Percentiles rank a stretch among this genome's conserved stretches.
phyloP scores from a whole-genome alignment of 2,329 filamentous ascomycete genomes.

The Bipolaris gigantea region DNA sequence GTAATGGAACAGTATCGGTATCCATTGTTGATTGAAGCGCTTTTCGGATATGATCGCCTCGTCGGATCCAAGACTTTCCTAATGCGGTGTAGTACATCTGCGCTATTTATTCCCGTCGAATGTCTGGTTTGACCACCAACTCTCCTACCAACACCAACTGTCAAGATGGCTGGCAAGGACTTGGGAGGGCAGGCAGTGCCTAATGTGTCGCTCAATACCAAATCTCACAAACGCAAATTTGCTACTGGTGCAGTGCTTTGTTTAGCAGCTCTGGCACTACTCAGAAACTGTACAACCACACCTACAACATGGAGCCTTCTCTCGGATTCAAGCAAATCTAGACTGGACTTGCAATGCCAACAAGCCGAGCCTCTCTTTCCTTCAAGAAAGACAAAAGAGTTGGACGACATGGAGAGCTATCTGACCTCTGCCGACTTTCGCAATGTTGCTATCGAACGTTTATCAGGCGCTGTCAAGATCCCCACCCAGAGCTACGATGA shows the following conservation, averaged over 20 bases:
- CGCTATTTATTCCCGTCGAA: constrained; percentile 10
- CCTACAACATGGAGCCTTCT: constrained; percentile 21
- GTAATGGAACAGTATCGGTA: background rate
- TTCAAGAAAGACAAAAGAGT: constrained; percentile 23
- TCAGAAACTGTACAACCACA: constrained; percentile 10
- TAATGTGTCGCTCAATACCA: background rate
- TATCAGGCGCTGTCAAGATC: constrained; percentile 56
- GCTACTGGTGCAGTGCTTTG: constrained; percentile 4
- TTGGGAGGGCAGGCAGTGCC: constrained; percentile 9
- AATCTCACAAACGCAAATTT: constrained; percentile 4
- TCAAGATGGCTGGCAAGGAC: constrained; percentile 17
- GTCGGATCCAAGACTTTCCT: constrained; percentile 8
- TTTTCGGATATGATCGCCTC: background rate
- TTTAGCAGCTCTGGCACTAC: constrained; percentile 1
- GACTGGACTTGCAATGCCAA: constrained; percentile 23
- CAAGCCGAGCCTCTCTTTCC: constrained; percentile 38
- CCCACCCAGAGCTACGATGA: constrained; percentile 61
- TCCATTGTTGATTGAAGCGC: background rate
- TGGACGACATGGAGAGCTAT: constrained; percentile 35
- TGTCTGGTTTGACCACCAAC: background rate
- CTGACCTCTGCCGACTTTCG: constrained; percentile 33
- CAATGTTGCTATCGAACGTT: constrained; percentile 36
- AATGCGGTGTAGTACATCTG: constrained; percentile 3
- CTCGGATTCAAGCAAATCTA: background rate
- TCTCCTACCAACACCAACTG: constrained; percentile 2